These are phyloP conservation scores for Candida hungchunana DNA, from an alignment of 805 yeast species.

Conservation along the genomic window DNA sequence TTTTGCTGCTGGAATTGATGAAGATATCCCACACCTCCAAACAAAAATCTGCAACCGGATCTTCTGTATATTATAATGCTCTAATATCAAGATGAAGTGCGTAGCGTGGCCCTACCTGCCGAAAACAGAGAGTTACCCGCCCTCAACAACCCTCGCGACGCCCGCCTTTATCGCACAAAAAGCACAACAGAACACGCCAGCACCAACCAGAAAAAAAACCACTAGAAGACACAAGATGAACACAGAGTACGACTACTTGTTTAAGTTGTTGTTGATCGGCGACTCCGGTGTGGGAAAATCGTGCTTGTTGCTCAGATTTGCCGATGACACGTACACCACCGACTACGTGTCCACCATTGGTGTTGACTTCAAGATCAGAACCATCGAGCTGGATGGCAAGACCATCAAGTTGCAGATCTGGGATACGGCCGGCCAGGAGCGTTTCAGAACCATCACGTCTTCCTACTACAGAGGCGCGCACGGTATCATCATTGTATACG, in stretches of 20 bases:
- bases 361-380: conserved; percentile 88
- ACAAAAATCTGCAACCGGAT: no score
- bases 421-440: conserved; percentile 99
- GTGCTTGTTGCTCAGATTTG: conserved; percentile 89
- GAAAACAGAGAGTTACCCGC: conserved; percentile 5
- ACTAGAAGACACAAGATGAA: conserved; percentile 58
- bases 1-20: no score
- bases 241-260: conserved; percentile 96
- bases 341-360: conserved; percentile 98
- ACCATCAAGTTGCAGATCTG: conserved; percentile 96
- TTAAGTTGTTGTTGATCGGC: conserved; percentile 91
- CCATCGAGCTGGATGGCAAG: conserved; percentile 93
- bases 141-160: neutral
- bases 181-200: neutral
- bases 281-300: conserved; percentile 99
- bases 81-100: no score
- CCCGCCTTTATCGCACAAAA: conserved; percentile 7
- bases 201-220: neutral
- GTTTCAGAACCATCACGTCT: conserved; percentile 96
- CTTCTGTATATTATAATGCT: no score
- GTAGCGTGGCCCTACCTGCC: no score
- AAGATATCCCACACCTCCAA: no score
- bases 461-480: conserved; percentile 98
- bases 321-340: conserved; percentile 95
- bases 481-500: conserved; percentile 96